Evolutionary conservation across 495 filamentous ascomycete genomes (phyloP).

Genomic region (Lepraria neglecta): DNA sequence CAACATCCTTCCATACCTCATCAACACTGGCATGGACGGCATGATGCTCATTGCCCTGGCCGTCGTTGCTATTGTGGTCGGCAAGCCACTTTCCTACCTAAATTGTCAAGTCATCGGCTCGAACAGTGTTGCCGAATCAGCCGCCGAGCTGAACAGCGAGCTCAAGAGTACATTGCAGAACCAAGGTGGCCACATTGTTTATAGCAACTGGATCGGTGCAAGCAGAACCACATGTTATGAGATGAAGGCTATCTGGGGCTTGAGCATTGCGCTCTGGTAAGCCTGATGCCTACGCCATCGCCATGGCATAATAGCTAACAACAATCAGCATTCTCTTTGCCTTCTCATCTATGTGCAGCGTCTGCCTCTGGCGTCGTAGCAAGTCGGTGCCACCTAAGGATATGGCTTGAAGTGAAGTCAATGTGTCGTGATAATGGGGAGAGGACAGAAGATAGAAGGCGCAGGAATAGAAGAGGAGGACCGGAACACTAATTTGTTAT

Average conservation of each 20-base stretch:
- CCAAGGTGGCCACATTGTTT: conserved; percentile 45
- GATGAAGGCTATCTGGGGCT: conserved; percentile 84
- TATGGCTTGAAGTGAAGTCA: conserved; percentile 25
- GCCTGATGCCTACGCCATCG: conserved; percentile 25
- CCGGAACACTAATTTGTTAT: not conserved
- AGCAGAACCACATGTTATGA: conserved; percentile 71
- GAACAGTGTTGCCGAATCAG: conserved; percentile 34
- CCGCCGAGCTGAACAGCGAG: conserved; percentile 43
- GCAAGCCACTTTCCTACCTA: conserved; percentile 73
- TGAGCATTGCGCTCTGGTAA: conserved; percentile 73
- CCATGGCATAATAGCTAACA: conserved; percentile 7
- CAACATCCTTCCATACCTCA: conserved; percentile 63
- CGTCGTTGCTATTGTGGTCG: conserved; percentile 64
- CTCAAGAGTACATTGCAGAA: conserved; percentile 38
- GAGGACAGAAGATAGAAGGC: not conserved
- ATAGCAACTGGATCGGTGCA: conserved; percentile 55
- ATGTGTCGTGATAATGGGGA: not conserved
- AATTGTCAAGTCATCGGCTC: conserved; percentile 57
- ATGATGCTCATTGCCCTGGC: conserved; percentile 64
- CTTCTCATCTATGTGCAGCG: conserved; percentile 52
- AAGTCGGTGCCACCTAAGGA: conserved; percentile 36
- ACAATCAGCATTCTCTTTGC: conserved; percentile 58
- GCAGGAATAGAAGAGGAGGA: not conserved
- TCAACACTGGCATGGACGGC: conserved; percentile 58
- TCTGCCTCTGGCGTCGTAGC: conserved; percentile 53